Evolutionary conservation across 352 stramenopile species (phyloP), one percentile per base, ranked within the genome.

Genomic region (Phytophthora ohioensis): DNA sequence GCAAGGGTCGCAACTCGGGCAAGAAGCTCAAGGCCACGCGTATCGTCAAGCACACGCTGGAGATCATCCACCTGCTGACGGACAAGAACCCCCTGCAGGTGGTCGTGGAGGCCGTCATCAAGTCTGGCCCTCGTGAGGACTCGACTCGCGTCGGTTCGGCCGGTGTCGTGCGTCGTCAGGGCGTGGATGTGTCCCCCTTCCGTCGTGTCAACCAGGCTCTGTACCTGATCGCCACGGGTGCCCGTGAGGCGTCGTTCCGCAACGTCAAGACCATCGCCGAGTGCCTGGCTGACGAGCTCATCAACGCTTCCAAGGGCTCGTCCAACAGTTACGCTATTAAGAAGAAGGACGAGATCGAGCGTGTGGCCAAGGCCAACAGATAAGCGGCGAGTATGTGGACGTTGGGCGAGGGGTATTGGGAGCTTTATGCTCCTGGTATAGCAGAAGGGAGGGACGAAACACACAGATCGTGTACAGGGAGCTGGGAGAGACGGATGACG

Each of bases 311-410:
- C 56, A 98, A 99, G 88, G 98, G 98, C 67, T 99, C 97, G 77
- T 99, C 97, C 80, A 99, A 99, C 97, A 98, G 91, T 71, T 99
- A 99, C 85, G 97, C 98, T 79, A 99, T 99, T 89, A 99, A 99
- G 97, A 99, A 99, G 93, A 99, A 99, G 95, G 98, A 99, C 89
- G 98, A 99, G 86, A 99, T 99, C 81, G 98, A 99, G 93, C 98
- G 98, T 97, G 98, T 99, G 66, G 98, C 98, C 84, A 99, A 99
- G 97, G 98, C 96, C 69, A 99, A 99, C 92, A 98, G 98, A 98
- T 99, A 99, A 99, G 84, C 69, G 64, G 75, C 12, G 17, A 13
- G 30, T n/a, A 12, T 13, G 43, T 53, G 56, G 36, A 47, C 41
- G 64, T 78, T 30, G 57, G 41, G 17, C 58, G 36, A 56, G 39